Evolutionary conservation across 768 basidiomycete species (phyloP).

Genomic region (Auriscalpium orientale): DNA sequence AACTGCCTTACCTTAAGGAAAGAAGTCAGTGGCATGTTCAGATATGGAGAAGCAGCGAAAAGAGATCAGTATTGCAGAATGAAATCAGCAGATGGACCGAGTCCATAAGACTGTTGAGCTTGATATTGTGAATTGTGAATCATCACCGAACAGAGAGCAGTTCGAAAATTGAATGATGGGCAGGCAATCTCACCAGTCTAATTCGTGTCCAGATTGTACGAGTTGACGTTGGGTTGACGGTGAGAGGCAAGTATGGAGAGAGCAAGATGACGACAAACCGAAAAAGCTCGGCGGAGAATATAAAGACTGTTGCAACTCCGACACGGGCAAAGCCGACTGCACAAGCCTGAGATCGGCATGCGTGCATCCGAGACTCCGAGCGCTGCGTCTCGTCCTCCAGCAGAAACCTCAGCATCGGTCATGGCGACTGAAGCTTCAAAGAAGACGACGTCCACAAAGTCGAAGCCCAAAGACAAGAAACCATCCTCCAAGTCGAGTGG

Average conservation of each 20-base stretch:
- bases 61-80: conserved; percentile 38
- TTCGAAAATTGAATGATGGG: neutral
- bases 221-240: neutral
- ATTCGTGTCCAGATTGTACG: neutral
- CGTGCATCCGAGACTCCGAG: too few species aligned
- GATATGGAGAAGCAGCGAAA: neutral
- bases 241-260: neutral
- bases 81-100: conserved; percentile 32
- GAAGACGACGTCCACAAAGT: conserved; percentile 19
- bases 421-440: conserved; percentile 13
- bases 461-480: conserved; percentile 26
- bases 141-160: conserved; percentile 24
- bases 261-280: neutral
- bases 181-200: conserved; percentile 5
- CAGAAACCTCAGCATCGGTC: neutral
- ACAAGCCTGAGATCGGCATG: too few species aligned
- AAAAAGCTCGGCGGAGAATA: neutral
- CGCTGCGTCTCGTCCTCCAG: too few species aligned
- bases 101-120: conserved; percentile 44
- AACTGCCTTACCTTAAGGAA: too few species aligned
- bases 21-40: too few species aligned
- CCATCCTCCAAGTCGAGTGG: conserved; percentile 20
- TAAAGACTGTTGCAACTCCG: too few species aligned
- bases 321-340: too few species aligned
- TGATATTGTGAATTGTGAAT: conserved; percentile 34